Conservation (phyloP, 139 green algal species). For the Chlamydomonas sphaeroides region DNA sequence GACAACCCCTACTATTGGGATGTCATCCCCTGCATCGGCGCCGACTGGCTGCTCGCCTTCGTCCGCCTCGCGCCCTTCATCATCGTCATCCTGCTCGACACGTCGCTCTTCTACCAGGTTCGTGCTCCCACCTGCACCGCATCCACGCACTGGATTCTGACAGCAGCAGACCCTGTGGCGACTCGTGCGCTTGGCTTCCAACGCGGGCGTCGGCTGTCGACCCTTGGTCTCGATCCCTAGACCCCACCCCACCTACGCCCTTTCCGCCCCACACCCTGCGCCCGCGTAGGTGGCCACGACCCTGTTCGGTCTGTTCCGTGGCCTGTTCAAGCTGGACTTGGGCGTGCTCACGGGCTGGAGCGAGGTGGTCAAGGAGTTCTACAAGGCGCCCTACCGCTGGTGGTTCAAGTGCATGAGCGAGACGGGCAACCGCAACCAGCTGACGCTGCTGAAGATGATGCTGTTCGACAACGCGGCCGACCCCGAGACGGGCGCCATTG, state of each 20-base stretch:
- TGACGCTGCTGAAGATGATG: constrained; percentile 47
- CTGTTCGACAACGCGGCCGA: constrained; percentile 46
- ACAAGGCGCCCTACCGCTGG: constrained; percentile 46
- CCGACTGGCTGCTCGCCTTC: constrained; percentile 53
- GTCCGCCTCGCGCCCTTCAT: constrained; percentile 51
- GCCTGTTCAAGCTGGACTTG: constrained; percentile 62
- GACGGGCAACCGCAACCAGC: constrained; percentile 57
- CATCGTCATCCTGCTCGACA: constrained; percentile 59
- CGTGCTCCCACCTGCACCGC: neutral
- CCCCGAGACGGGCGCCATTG: constrained; percentile 25
- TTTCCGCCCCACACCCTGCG: neutral
- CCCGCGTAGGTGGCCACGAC: constrained; percentile 38
- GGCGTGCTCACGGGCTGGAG: constrained; percentile 57
- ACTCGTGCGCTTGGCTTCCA: no score
- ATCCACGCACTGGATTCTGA: no score
- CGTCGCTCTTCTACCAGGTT: constrained; percentile 60
- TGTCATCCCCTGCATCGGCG: constrained; percentile 49
- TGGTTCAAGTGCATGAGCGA: constrained; percentile 57
- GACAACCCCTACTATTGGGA: neutral
- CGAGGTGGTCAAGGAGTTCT: constrained; percentile 60
- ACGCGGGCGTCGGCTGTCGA: no score
- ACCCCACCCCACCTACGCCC: no score
- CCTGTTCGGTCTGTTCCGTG: constrained; percentile 45
- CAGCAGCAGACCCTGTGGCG: no score
- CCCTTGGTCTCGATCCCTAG: no score